Evolutionary conservation across 345 rosid species (phyloP).

Genomic region (Nasturtium officinale): DNA sequence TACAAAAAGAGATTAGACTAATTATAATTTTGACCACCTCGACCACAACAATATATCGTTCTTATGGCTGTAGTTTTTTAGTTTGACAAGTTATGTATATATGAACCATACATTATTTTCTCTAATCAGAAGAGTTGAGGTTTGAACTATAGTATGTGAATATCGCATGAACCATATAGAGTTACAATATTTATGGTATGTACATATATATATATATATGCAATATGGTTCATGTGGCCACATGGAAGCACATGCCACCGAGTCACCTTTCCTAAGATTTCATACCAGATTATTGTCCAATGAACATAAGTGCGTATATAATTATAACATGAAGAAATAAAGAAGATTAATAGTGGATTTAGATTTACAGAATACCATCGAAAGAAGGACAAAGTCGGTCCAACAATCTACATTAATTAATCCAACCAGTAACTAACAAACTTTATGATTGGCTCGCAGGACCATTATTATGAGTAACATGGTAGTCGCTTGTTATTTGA

Average conservation of each 20-base stretch:
- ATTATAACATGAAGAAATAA: not conserved
- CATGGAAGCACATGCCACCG: slow-evolving; percentile 44
- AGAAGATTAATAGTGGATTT: slow-evolving; percentile 13
- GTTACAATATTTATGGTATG: slow-evolving; percentile 11
- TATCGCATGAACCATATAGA: slow-evolving; percentile 8
- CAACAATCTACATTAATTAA: slow-evolving; percentile 39
- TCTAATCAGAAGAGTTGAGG: slow-evolving; percentile 5
- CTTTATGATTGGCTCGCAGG: slow-evolving; percentile 41
- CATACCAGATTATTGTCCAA: slow-evolving; percentile 31
- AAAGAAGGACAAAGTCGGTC: slow-evolving; percentile 40
- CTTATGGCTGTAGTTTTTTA: not conserved
- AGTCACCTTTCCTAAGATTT: slow-evolving; percentile 27
- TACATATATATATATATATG: slow-evolving; percentile 20
- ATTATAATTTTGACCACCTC: slow-evolving; percentile 25
- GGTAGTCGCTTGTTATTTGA: slow-evolving; percentile 35
- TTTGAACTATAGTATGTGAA: slow-evolving; percentile 10
- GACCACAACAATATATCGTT: slow-evolving; percentile 36
- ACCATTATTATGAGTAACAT: slow-evolving; percentile 45
- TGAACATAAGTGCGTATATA: slow-evolving; percentile 10
- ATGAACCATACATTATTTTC: not conserved
- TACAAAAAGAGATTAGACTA: not conserved
- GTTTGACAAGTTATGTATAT: slow-evolving; percentile 10
- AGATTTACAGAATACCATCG: slow-evolving; percentile 24
- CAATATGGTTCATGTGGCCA: slow-evolving; percentile 39
- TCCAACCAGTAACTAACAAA: slow-evolving; percentile 44